Conservation (phyloP, 345 rosid genomes). For the Excoecaria cochinchinensis region DNA sequence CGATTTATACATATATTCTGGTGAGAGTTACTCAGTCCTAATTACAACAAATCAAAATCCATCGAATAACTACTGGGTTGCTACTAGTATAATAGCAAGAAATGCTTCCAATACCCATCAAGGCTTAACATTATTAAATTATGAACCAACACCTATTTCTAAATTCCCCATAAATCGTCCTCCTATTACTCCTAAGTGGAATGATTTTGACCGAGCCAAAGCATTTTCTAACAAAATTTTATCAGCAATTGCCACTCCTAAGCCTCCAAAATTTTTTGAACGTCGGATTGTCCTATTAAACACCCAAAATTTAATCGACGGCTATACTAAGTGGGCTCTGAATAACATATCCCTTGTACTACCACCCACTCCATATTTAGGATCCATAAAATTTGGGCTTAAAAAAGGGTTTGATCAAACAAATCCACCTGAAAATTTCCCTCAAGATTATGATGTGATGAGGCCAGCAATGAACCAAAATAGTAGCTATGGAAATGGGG, state of each 20-base stretch:
- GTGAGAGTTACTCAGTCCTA: constrained; percentile 79
- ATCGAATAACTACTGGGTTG: constrained; percentile 51
- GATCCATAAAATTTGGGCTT: constrained; percentile 53
- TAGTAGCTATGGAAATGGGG: constrained; percentile 47
- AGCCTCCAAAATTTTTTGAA: constrained; percentile 37
- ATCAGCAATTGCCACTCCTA: constrained; percentile 42
- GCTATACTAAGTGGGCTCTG: constrained; percentile 60
- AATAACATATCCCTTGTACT: constrained; percentile 63
- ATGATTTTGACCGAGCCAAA: constrained; percentile 54
- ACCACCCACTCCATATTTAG: constrained; percentile 73
- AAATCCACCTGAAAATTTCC: constrained; percentile 50
- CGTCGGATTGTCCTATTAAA: constrained; percentile 62
- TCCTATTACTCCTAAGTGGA: constrained; percentile 63
- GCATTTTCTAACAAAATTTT: constrained; percentile 37
- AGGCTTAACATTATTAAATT: constrained; percentile 57
- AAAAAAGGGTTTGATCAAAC: constrained; percentile 34
- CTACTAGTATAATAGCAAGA: constrained; percentile 62
- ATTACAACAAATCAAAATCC: constrained; percentile 57
- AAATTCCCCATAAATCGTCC: constrained; percentile 50
- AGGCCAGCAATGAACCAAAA: constrained; percentile 47
- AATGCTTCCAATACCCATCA: constrained; percentile 50
- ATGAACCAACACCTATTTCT: constrained; percentile 40
- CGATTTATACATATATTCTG: constrained; percentile 75
- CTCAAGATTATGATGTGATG: constrained; percentile 44
- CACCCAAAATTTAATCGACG: constrained; percentile 63